Percentiles rank a stretch among this genome's conserved stretches.
Conservation (phyloP, 345 rosid species). For the Citrus unshiu region DNA sequence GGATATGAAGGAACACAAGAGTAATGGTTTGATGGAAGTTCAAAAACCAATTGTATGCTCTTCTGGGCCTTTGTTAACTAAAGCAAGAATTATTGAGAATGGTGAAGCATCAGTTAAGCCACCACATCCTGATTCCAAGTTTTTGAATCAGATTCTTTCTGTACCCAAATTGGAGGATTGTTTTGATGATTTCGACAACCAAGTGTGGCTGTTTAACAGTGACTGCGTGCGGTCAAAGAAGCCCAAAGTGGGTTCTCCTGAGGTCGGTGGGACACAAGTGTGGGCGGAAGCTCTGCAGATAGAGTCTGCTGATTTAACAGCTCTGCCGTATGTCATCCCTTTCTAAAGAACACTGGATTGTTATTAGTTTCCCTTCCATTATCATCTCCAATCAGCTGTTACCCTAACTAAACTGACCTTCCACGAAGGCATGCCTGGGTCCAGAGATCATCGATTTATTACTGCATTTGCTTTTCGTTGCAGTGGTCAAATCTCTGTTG, state of each 20-base stretch:
- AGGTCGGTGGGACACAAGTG: slow-evolving; percentile 35
- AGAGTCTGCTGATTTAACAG: slow-evolving; percentile 54
- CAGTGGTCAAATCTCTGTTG: slow-evolving; percentile 3
- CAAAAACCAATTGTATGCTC: slow-evolving; percentile 22
- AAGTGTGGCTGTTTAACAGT: slow-evolving; percentile 56
- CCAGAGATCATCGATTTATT: background rate
- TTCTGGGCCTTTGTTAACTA: slow-evolving; percentile 20
- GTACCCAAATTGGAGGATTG: slow-evolving; percentile 54
- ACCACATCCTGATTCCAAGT: slow-evolving; percentile 67
- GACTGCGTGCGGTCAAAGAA: slow-evolving; percentile 25
- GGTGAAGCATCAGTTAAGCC: slow-evolving; percentile 40
- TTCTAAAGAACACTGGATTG: slow-evolving; percentile 35
- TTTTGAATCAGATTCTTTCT: slow-evolving; percentile 47
- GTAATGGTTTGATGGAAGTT: slow-evolving; percentile 40
- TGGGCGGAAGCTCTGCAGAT: slow-evolving; percentile 64
- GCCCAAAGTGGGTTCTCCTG: slow-evolving; percentile 22
- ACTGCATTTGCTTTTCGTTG: slow-evolving; percentile 8
- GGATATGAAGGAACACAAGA: slow-evolving; percentile 34
- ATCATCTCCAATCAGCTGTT: background rate
- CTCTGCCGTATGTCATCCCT: slow-evolving; percentile 74
- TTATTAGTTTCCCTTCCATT: background rate
- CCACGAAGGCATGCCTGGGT: slow-evolving; percentile 4
- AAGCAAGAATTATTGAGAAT: slow-evolving; percentile 29
- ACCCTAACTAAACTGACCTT: background rate
- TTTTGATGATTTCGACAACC: slow-evolving; percentile 42